These are phyloP conservation scores for Sarocladiaceae sp. DNA, from an alignment of 2,329 filamentous ascomycete genomes.

Conservation along the genomic window DNA sequence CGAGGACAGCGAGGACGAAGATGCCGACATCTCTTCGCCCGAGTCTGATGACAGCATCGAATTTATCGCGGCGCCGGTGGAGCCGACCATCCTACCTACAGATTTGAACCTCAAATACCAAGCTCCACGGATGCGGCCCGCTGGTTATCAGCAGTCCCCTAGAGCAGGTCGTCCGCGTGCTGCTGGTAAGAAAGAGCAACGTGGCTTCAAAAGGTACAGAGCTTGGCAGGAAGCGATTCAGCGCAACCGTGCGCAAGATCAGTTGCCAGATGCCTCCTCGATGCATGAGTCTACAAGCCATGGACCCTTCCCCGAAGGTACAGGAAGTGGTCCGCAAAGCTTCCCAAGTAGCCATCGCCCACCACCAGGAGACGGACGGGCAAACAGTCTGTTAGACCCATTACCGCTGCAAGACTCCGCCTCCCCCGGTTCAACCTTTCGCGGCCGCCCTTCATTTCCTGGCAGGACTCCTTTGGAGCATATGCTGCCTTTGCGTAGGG, in stretches of 20 bases:
- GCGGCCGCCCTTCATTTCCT: neutral
- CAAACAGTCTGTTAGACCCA: no score
- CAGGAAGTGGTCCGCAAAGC: neutral
- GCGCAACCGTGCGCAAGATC: conserved; percentile 23
- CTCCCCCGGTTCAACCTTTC: neutral
- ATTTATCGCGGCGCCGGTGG: neutral
- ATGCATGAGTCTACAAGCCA: conserved; percentile 16
- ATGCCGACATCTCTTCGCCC: conserved; percentile 24
- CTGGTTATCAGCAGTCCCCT: no score
- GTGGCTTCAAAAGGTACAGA: conserved; percentile 43
- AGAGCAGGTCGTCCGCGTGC: conserved; percentile 5
- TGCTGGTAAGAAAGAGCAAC: conserved; percentile 31
- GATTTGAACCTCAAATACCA: neutral
- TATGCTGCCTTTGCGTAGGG: neutral
- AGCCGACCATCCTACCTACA: no score
- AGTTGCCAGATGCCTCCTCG: conserved; percentile 9
- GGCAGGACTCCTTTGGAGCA: neutral
- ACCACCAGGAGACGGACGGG: no score
- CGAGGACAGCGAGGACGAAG: conserved; percentile 39
- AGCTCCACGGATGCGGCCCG: neutral
- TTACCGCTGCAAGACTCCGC: no score
- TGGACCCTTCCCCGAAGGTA: neutral
- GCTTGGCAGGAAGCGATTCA: conserved; percentile 37
- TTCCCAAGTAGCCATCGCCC: no score
- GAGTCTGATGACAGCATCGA: conserved; percentile 14